These are phyloP conservation scores for Angomonas deanei DNA, from an alignment of 208 protist species.

Conservation along the genomic window DNA sequence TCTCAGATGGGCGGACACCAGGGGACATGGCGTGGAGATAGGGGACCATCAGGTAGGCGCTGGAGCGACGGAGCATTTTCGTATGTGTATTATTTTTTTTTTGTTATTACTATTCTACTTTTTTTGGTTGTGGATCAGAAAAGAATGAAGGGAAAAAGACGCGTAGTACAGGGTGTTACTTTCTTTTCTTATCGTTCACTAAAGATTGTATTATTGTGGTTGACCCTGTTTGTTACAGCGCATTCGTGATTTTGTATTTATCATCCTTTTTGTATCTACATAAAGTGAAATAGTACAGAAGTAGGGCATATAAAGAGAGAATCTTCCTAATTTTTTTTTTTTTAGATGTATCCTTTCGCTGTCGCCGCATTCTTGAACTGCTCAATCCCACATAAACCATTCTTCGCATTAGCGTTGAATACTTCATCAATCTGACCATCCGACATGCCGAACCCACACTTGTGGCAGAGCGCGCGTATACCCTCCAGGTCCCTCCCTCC, in stretches of 20 bases:
- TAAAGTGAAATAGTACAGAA: too few species aligned
- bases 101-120: background rate
- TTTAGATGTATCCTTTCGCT: constrained; percentile 60
- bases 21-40: constrained; percentile 81
- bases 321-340: constrained; percentile 10
- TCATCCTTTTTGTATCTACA: too few species aligned
- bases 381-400: constrained; percentile 68
- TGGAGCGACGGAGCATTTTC: constrained; percentile 55
- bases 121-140: background rate
- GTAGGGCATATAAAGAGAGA: too few species aligned
- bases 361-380: constrained; percentile 83
- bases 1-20: constrained; percentile 66
- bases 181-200: background rate
- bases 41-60: constrained; percentile 49
- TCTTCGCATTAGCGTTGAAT: constrained; percentile 36
- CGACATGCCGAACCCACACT: constrained; percentile 59
- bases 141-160: constrained; percentile 1
- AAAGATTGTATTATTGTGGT: background rate
- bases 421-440: constrained; percentile 68
- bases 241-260: too few species aligned
- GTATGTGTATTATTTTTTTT: background rate
- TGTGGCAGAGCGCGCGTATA: constrained; percentile 53
- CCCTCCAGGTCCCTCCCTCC: constrained; percentile 58
- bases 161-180: background rate
- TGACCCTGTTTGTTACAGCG: too few species aligned